A percentile compares a stretch with the other conserved stretches of the same genome.
Conservation (phyloP, 495 filamentous ascomycete species). For the Staphylotrichum longicolle region DNA sequence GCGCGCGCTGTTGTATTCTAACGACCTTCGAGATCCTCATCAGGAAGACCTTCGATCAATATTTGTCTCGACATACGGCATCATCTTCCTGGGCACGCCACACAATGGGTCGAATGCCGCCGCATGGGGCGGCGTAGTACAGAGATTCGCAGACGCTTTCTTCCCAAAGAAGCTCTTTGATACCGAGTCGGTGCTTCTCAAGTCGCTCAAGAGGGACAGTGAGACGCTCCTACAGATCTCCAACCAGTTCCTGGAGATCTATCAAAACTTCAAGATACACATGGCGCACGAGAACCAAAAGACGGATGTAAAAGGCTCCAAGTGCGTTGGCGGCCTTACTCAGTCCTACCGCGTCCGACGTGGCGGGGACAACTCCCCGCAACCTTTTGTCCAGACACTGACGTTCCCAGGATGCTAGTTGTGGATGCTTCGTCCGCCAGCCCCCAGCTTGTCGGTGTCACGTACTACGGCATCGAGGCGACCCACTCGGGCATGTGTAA, state of each 20-base stretch:
- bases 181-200: slow-evolving; percentile 65
- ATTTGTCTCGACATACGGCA: slow-evolving; percentile 78
- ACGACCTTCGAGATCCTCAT: slow-evolving; percentile 60
- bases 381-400: slow-evolving; percentile 1
- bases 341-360: not conserved
- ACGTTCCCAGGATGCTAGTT: slow-evolving; percentile 43
- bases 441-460: slow-evolving; percentile 70
- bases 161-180: slow-evolving; percentile 71
- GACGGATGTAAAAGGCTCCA: slow-evolving; percentile 62
- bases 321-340: slow-evolving; percentile 25
- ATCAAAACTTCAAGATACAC: slow-evolving; percentile 66
- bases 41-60: slow-evolving; percentile 74
- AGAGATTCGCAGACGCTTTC: slow-evolving; percentile 68
- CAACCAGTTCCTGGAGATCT: slow-evolving; percentile 69
- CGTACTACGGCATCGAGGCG: slow-evolving; percentile 74
- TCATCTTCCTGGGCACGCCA: slow-evolving; percentile 86
- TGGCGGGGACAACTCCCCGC: too few relatives aligned
- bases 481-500: slow-evolving; percentile 89
- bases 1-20: slow-evolving; percentile 57
- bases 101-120: slow-evolving; percentile 77
- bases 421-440: slow-evolving; percentile 76
- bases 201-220: slow-evolving; percentile 70
- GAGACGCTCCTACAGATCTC: slow-evolving; percentile 82
- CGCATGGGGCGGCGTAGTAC: slow-evolving; percentile 70
- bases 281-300: slow-evolving; percentile 67